A percentile compares a stretch with the other conserved stretches of the same genome.
These are phyloP conservation scores for Dalbergia cultrata DNA, from an alignment of 306 rosid genomes.

Conservation along the genomic window DNA sequence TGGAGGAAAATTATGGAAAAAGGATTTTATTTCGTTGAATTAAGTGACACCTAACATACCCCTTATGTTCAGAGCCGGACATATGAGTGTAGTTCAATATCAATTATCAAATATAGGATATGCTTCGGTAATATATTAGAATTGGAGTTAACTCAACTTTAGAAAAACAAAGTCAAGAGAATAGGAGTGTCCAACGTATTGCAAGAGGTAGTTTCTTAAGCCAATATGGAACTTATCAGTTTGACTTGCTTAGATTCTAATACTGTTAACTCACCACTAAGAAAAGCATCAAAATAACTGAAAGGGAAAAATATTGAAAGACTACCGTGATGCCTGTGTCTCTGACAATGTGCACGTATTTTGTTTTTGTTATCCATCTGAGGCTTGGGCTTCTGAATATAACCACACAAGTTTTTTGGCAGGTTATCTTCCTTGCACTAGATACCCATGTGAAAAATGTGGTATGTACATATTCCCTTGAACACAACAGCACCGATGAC, in stretches of 20 bases:
- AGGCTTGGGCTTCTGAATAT: constrained; percentile 23
- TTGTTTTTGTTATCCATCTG: constrained; percentile 22
- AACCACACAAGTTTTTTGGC: constrained; percentile 40
- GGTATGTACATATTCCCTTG: constrained; percentile 73
- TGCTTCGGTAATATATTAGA: no score
- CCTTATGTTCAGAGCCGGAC: no score
- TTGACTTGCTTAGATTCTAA: constrained; percentile 11
- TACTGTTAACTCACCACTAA: background rate
- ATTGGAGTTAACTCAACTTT: no score
- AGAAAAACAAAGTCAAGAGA: no score
- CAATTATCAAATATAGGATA: no score
- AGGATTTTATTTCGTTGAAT: background rate
- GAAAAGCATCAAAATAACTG: background rate
- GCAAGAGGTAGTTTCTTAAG: no score
- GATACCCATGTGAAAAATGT: constrained; percentile 78
- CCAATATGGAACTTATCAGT: no score
- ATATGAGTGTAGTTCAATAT: no score
- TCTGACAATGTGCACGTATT: background rate
- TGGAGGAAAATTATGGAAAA: background rate
- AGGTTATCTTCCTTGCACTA: constrained; percentile 82
- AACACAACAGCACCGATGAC: constrained; percentile 68
- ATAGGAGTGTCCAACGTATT: no score
- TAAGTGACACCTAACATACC: no score
- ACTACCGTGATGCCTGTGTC: constrained; percentile 2
- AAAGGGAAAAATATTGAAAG: background rate